Base-by-base conservation (phyloP, 495 filamentous ascomycete genomes). In the Podospora appendiculata region DNA sequence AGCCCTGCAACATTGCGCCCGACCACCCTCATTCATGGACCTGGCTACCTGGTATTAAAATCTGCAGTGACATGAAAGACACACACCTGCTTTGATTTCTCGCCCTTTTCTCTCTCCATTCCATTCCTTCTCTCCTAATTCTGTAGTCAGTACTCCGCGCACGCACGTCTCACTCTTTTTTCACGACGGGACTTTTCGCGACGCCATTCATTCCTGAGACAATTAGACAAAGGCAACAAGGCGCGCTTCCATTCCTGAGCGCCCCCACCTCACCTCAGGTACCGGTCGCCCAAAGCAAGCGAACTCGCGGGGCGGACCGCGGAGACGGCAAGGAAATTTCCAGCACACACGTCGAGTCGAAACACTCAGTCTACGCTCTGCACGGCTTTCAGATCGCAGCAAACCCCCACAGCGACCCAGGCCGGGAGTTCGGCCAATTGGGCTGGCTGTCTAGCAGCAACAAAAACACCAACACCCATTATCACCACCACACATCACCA, bases 1-100 rank as follows among this genome's bases (percentile, higher is more conserved):
- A 49, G 45, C 54, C 55, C 50, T 53, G 58, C 57, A 53, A 14
- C 54, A 52, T 49, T 55, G 53, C 35, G 49, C 61, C 54, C 61
- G 59, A 59, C 58, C 56, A 59, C 53, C 55, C 36, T 25, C 25
- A 25, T 48, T 41, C 43, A 54, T 55, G 51, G 34, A 44, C 36
- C 14, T 52, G 44, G 47, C 55, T 48, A n/a, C n/a, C n/a, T n/a
- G n/a, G n/a, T n/a, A 53, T 54, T 52, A 44, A 50, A 55, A 55
- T 57, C 38, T 45, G 41, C 50, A 46, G 38, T 34, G 42, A 45
- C 56, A 52, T 57, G 36, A 42, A 2, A 18, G 11, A 13, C 9
- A 44, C 43, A 32, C 43, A 8, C 13, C 43, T 13, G 8, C 5
- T 25, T 13, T 11, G 10, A 10, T 45, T 59, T 39, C 46, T 13